A percentile compares a stretch with the other conserved stretches of the same genome.
Evolutionary conservation across 768 basidiomycete species (phyloP).

Genomic region (Lactifluus subvellereus): DNA sequence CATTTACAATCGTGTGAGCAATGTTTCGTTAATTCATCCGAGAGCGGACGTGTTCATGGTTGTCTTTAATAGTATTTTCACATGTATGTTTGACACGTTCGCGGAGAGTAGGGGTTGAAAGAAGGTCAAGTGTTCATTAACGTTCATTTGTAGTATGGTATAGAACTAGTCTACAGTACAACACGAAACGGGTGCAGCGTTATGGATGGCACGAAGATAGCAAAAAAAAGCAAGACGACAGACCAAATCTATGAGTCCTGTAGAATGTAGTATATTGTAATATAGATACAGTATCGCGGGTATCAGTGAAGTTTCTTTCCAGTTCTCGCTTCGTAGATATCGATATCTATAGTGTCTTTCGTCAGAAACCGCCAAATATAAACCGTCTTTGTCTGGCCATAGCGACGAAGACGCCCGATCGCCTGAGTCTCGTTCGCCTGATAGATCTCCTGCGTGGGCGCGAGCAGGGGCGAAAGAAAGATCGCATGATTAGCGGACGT

Average conservation of each 20-base stretch:
- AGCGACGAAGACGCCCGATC: conserved; percentile 76
- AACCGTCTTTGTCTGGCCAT: conserved; percentile 76
- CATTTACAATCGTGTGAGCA: too few species aligned
- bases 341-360: conserved; percentile 82
- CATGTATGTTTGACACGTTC: too few species aligned
- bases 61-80: too few species aligned
- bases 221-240: not conserved
- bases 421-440: conserved; percentile 79
- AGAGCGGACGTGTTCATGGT: too few species aligned
- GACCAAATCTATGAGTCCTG: not conserved
- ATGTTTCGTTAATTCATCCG: too few species aligned
- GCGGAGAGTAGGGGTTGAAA: too few species aligned
- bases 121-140: too few species aligned
- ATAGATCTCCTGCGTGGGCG: conserved; percentile 77
- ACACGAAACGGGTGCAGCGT: not conserved
- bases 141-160: too few species aligned
- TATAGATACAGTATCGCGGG: not conserved
- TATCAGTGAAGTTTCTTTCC: conserved; percentile 24
- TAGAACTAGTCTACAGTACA: not conserved
- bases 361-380: conserved; percentile 80
- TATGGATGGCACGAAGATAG: not conserved
- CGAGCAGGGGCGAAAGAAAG: conserved; percentile 88
- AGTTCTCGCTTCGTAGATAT: conserved; percentile 59
- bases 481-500: conserved; percentile 93
- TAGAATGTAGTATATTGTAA: not conserved